Evolutionary conservation across 2,329 filamentous ascomycete genomes (phyloP).

Genomic region (Paraconiothyrium sp.): DNA sequence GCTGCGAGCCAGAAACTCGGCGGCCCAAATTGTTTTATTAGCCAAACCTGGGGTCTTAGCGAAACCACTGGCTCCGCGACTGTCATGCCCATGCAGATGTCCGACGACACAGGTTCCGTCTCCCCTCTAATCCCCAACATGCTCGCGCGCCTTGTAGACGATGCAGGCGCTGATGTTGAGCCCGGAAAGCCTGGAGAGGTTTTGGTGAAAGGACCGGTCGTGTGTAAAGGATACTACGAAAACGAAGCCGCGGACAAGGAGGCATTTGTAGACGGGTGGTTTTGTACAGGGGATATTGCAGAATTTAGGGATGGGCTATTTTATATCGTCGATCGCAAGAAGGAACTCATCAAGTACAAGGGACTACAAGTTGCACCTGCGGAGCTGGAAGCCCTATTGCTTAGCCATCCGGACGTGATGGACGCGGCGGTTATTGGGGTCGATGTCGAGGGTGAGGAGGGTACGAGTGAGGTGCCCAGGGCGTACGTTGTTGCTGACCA

Average conservation of each 20-base stretch:
- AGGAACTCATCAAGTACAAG: constrained; percentile 44
- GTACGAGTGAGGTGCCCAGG: constrained; percentile 62
- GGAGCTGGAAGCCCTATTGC: constrained; percentile 52
- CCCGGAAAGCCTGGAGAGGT: constrained; percentile 64
- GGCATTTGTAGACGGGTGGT: constrained; percentile 78
- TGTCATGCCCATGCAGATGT: constrained; percentile 24
- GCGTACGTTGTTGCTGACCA: constrained; percentile 61
- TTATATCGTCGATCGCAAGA: constrained; percentile 80
- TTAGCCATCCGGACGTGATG: constrained; percentile 46
- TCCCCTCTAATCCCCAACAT: constrained; percentile 29
- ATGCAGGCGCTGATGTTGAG: constrained; percentile 59
- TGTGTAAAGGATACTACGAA: constrained; percentile 79
- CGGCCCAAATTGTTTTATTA: constrained; percentile 51
- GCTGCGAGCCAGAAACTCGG: constrained; percentile 60
- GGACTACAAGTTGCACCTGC: constrained; percentile 55
- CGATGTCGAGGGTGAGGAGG: constrained; percentile 17
- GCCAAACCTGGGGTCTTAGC: constrained; percentile 66
- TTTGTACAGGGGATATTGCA: constrained; percentile 86
- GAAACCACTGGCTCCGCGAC: constrained; percentile 55
- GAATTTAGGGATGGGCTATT: constrained; percentile 79
- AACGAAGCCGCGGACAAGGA: constrained; percentile 72
- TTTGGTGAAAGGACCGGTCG: constrained; percentile 77
- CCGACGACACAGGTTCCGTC: constrained; percentile 28
- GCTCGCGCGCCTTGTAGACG: constrained; percentile 28
- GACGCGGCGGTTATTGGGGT: constrained; percentile 55